Conservation (phyloP, 2,329 filamentous ascomycete genomes). For the Gremmenia infestans region DNA sequence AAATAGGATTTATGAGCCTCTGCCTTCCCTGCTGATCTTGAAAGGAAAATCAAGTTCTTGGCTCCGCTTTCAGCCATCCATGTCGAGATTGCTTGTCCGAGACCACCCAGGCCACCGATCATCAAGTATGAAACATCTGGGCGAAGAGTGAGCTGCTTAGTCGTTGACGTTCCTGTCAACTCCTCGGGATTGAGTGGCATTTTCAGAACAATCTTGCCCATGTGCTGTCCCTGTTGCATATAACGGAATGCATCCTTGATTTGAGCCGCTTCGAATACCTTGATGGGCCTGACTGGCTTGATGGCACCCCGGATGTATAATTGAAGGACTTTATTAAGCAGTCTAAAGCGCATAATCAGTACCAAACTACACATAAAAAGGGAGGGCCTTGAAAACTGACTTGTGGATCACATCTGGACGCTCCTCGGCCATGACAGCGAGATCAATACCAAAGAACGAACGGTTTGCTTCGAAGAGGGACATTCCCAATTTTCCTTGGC, state of each 20-base stretch:
- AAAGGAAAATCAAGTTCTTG: slow-evolving; percentile 35
- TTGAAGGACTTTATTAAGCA: slow-evolving; percentile 2
- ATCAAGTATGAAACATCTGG: slow-evolving; percentile 32
- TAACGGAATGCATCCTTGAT: slow-evolving; percentile 11
- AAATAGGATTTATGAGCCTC: slow-evolving; percentile 10
- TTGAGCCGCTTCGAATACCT: slow-evolving; percentile 31
- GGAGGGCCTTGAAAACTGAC: neutral
- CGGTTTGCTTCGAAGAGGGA: slow-evolving; percentile 25
- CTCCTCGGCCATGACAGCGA: slow-evolving; percentile 9
- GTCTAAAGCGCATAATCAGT: neutral
- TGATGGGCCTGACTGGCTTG: slow-evolving; percentile 25
- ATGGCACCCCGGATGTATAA: slow-evolving; percentile 3
- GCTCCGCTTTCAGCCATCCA: slow-evolving; percentile 37
- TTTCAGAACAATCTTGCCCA: slow-evolving; percentile 10
- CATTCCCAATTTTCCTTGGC: slow-evolving; percentile 25
- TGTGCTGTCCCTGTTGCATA: slow-evolving; percentile 11
- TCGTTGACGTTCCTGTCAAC: neutral
- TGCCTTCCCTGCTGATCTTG: slow-evolving; percentile 34
- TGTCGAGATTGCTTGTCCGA: slow-evolving; percentile 34
- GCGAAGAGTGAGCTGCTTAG: neutral
- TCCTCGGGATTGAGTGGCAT: slow-evolving; percentile 18
- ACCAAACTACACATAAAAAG: neutral
- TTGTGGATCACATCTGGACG: neutral
- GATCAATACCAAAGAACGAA: slow-evolving; percentile 20
- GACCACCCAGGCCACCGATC: slow-evolving; percentile 38